phyloP scores from a whole-genome alignment of 768 basidiomycete species.

The Pisolithus microcarpus region DNA sequence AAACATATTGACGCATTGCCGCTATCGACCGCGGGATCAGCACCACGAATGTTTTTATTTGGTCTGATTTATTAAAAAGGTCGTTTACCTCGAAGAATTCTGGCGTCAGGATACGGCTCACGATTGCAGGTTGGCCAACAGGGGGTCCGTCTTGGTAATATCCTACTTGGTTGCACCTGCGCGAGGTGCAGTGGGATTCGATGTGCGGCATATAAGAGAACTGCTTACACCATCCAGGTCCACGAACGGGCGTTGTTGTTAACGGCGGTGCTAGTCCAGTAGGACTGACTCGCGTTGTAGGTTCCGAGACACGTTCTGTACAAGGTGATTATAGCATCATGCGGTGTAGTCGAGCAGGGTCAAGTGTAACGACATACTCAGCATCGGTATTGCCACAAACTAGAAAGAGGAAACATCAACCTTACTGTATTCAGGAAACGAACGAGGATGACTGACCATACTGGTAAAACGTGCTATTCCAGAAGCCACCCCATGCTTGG shows the following conservation, averaged over 20 bases:
- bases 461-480: slow-evolving; percentile 42
- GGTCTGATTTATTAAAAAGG: background rate
- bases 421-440: background rate
- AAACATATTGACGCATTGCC: slow-evolving; percentile 69
- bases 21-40: slow-evolving; percentile 27
- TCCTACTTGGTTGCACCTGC: slow-evolving; percentile 65
- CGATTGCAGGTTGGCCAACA: slow-evolving; percentile 25
- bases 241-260: slow-evolving; percentile 57
- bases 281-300: slow-evolving; percentile 31
- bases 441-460: slow-evolving; percentile 31
- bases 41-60: background rate
- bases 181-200: background rate
- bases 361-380: slow-evolving; percentile 36
- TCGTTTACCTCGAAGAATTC: slow-evolving; percentile 20
- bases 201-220: background rate
- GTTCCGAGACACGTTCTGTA: slow-evolving; percentile 34
- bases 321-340: slow-evolving; percentile 23
- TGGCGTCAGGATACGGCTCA: slow-evolving; percentile 28
- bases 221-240: slow-evolving; percentile 59
- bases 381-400: slow-evolving; percentile 44
- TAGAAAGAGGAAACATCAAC: slow-evolving; percentile 15
- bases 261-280: slow-evolving; percentile 49
- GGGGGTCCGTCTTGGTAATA: slow-evolving; percentile 38
- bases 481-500: slow-evolving; percentile 53
- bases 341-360: slow-evolving; percentile 15